A percentile compares a stretch with the other conserved stretches of the same genome.
Evolutionary conservation across 2,329 filamentous ascomycete species (phyloP).

Genomic region (Davidsoniella neocaledoniae): DNA sequence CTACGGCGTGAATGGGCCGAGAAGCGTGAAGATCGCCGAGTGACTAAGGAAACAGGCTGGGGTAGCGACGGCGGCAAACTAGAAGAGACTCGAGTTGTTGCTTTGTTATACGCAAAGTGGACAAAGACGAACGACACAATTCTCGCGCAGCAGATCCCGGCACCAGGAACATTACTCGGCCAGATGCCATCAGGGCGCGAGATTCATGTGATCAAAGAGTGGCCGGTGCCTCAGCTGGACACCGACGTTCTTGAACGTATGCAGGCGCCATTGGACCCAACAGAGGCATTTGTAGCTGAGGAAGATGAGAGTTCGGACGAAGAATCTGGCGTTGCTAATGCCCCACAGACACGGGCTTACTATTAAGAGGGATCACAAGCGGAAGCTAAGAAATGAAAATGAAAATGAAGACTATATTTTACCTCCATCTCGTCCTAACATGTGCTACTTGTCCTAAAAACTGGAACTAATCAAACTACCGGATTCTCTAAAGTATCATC

Average conservation of each 20-base stretch:
- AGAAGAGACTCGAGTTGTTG: slow-evolving; percentile 72
- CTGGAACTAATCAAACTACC: no score
- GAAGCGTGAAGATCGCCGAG: slow-evolving; percentile 59
- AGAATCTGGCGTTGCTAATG: slow-evolving; percentile 15
- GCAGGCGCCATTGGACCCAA: slow-evolving; percentile 27
- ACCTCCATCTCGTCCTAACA: no score
- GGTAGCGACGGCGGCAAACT: slow-evolving; percentile 68
- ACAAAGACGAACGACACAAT: slow-evolving; percentile 84
- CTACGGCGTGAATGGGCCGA: slow-evolving; percentile 62
- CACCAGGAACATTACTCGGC: slow-evolving; percentile 52
- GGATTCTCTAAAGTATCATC: no score
- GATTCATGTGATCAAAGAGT: slow-evolving; percentile 58
- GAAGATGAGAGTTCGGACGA: slow-evolving; percentile 29
- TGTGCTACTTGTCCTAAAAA: no score
- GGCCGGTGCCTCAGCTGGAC: slow-evolving; percentile 47
- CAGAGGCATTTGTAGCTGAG: slow-evolving; percentile 24
- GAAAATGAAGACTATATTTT: no score
- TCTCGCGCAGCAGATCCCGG: slow-evolving; percentile 61
- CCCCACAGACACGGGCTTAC: slow-evolving; percentile 10
- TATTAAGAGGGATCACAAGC: slow-evolving; percentile 6
- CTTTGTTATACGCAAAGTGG: slow-evolving; percentile 82
- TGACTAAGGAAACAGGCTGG: slow-evolving; percentile 59
- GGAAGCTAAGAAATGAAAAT: no score
- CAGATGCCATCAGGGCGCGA: slow-evolving; percentile 80
- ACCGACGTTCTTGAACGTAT: slow-evolving; percentile 38